Conservation (phyloP, 345 rosid species). For the Orychophragmus violaceus region DNA sequence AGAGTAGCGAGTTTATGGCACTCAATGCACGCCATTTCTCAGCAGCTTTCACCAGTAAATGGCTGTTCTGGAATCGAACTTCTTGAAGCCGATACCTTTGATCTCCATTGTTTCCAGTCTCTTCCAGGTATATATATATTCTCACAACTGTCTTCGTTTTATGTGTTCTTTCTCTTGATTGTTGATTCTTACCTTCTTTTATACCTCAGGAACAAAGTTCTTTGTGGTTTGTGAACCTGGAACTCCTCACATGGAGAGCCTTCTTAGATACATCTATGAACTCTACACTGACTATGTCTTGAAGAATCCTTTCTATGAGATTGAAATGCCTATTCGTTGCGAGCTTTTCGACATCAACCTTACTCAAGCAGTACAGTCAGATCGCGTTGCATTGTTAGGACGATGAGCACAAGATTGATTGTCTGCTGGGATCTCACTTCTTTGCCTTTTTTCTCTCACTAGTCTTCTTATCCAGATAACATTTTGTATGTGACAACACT, state of each 20-base stretch:
- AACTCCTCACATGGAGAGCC: slow-evolving; percentile 73
- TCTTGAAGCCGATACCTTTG: slow-evolving; percentile 90
- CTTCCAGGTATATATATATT: slow-evolving; percentile 54
- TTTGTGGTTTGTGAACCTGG: slow-evolving; percentile 95
- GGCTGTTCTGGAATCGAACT: slow-evolving; percentile 95
- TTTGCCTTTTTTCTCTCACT: not conserved
- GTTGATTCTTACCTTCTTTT: not conserved
- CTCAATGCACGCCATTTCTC: slow-evolving; percentile 99
- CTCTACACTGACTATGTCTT: slow-evolving; percentile 83
- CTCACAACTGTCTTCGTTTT: not conserved
- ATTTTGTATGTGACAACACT: slow-evolving; percentile 4
- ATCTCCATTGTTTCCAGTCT: slow-evolving; percentile 95
- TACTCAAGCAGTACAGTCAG: slow-evolving; percentile 73
- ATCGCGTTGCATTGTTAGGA: slow-evolving; percentile 65
- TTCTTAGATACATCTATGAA: slow-evolving; percentile 73
- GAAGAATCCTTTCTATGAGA: slow-evolving; percentile 98
- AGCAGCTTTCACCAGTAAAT: slow-evolving; percentile 82
- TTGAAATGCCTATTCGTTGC: slow-evolving; percentile 98
- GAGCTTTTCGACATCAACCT: slow-evolving; percentile 89
- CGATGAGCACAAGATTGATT: slow-evolving; percentile 30
- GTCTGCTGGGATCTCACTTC: not conserved
- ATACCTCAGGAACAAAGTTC: slow-evolving; percentile 74
- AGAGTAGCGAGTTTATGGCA: slow-evolving; percentile 98
- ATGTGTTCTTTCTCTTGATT: not conserved
- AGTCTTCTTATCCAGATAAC: not conserved